Evolutionary conservation across 2,329 filamentous ascomycete genomes (phyloP).

Genomic region (Zopfia rhizophila): DNA sequence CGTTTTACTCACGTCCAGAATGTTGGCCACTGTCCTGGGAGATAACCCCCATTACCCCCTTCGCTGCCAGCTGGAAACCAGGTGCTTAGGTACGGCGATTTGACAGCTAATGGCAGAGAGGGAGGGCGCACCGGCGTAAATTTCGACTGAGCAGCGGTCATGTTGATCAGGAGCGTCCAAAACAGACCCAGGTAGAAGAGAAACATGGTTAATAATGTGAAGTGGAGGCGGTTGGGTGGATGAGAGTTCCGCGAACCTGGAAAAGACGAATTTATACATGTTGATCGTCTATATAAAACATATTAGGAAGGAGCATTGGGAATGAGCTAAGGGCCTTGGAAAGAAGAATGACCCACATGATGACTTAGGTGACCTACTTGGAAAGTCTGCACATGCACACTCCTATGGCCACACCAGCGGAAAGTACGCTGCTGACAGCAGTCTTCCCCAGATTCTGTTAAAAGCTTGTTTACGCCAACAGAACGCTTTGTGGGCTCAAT

Average conservation of each 20-base stretch:
- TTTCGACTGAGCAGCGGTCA: conserved; percentile 55
- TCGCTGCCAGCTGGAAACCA: conserved; percentile 73
- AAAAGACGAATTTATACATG: conserved; percentile 21
- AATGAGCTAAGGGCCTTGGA: conserved; percentile 5
- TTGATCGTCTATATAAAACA: conserved; percentile 7
- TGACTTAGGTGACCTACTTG: conserved; percentile 16
- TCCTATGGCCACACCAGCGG: not conserved
- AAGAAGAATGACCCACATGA: conserved; percentile 23
- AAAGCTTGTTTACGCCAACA: too few species aligned
- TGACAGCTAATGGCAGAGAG: conserved; percentile 76
- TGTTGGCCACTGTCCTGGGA: conserved; percentile 74
- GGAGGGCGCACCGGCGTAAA: conserved; percentile 74
- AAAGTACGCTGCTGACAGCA: too few species aligned
- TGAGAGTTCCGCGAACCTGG: conserved; percentile 10
- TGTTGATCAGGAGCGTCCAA: conserved; percentile 25
- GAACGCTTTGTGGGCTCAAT: too few species aligned
- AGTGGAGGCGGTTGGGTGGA: conserved; percentile 17
- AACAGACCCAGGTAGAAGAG: conserved; percentile 27
- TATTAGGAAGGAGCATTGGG: not conserved
- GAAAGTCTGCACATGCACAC: too few species aligned
- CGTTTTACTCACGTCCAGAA: conserved; percentile 77
- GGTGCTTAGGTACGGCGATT: conserved; percentile 77
- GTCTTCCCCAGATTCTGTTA: too few species aligned
- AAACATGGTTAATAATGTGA: conserved; percentile 31
- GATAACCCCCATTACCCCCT: conserved; percentile 71